Evolutionary conservation across 192 early-diverging fungal species (phyloP), one percentile per base, ranked within the genome.

Genomic region (Coemansia furcata): DNA sequence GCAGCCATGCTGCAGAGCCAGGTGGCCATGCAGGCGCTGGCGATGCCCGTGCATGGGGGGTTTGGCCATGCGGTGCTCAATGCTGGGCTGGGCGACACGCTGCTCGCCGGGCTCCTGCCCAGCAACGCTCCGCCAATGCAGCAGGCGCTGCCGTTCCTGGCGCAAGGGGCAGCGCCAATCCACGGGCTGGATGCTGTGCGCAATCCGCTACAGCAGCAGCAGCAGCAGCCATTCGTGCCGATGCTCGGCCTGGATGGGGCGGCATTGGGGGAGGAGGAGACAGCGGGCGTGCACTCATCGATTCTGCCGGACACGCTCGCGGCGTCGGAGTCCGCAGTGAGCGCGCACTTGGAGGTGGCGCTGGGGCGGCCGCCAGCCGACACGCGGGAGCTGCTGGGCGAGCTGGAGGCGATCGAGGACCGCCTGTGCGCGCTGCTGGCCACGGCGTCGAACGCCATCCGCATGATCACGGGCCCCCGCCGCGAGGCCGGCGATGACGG

Each of bases 361-460:
- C 59, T 79, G 23, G 11, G 17, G 21, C 23, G 46, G 0, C 77
- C 76, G 1, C 0, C 50, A 12, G 14, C 47, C 4, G 42, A 62
- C 7, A 21, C 44, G 23, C 10, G 55, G 42, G 1, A 57, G 46
- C 67, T 72, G 4, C 23, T 80, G 23, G 67, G 65, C 3, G 69
- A 68, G 63, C 72, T 80, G 3, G 78, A 80, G 58, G 59, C 61
- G 39, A 74, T 80, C 36, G 78, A 80, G 52, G 39, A 37, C 1
- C 64, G 71, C 63, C 66, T 80, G 33, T 80, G 78, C 39, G 58
- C 58, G 47, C 57, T 80, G n/a, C 72, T 80, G 12, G 39, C 43
- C 49, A 68, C 63, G 3, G 77, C 77, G 35, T 74, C 77, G 7
- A 65, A 46, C 14, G 72, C 72, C 3, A 71, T 71, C 39, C 50